phyloP scores from a whole-genome alignment of 1,139 yeast species.

The Geotrichum restrictum region DNA sequence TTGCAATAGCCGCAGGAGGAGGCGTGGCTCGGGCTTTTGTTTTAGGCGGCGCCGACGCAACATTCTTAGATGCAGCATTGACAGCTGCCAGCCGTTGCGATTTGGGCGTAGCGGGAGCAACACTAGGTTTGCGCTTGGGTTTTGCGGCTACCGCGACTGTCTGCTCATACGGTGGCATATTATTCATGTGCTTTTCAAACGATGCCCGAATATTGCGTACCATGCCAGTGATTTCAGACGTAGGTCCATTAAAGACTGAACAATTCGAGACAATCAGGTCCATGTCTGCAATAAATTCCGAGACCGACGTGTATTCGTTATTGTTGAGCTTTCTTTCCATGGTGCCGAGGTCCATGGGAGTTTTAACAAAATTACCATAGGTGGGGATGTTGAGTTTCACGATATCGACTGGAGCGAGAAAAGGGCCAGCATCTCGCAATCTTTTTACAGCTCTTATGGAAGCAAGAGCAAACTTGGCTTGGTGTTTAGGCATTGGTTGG shows the following conservation, averaged over 20 bases:
- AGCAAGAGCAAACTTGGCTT: conserved; percentile 53
- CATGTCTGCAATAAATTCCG: conserved; percentile 72
- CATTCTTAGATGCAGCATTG: conserved; percentile 21
- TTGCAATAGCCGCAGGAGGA: conserved; percentile 42
- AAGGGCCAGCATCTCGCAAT: conserved; percentile 88
- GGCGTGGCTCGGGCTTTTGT: conserved; percentile 13
- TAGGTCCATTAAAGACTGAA: conserved; percentile 76
- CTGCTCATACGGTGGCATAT: conserved; percentile 81
- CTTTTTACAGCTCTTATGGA: conserved; percentile 67
- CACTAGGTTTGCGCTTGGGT: conserved; percentile 29
- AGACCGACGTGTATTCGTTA: conserved; percentile 70
- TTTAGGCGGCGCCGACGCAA: conserved; percentile 27
- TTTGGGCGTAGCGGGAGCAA: conserved; percentile 29
- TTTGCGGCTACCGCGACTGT: conserved; percentile 37
- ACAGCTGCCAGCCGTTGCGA: conserved; percentile 20
- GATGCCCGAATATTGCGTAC: conserved; percentile 84
- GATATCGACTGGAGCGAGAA: conserved; percentile 82
- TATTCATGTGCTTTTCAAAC: conserved; percentile 87
- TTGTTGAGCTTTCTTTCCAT: conserved; percentile 73
- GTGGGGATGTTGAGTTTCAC: conserved; percentile 86
- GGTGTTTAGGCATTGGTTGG: conserved; percentile 77
- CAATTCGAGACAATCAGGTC: conserved; percentile 83
- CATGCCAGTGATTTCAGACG: conserved; percentile 82
- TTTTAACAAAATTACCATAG: conserved; percentile 72
- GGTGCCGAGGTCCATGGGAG: conserved; percentile 93